These are phyloP conservation scores for Breviolum minutum DNA, from an alignment of 73 alveolate species.

Conservation along the genomic window DNA sequence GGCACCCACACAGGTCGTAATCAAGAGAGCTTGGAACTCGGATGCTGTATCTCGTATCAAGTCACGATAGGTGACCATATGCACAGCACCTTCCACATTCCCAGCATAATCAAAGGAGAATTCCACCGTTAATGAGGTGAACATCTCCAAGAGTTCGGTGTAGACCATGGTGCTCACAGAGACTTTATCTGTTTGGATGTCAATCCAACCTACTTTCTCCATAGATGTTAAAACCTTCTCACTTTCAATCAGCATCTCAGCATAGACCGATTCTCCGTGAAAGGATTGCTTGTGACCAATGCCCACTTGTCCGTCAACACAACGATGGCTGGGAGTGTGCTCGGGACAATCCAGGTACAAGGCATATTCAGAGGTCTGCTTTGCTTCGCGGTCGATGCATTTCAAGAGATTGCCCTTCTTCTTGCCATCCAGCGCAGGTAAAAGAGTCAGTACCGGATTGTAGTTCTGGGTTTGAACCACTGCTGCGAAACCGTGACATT, in stretches of 20 bases:
- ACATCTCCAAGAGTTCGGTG: constrained; percentile 24
- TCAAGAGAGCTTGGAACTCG: background rate
- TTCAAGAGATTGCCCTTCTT: background rate
- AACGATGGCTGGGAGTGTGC: too few relatives aligned
- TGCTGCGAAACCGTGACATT: background rate
- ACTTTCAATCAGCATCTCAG: background rate
- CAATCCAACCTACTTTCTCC: background rate
- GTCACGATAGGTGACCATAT: background rate
- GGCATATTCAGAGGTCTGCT: background rate
- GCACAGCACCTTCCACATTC: background rate
- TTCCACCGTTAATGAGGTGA: constrained; percentile 48
- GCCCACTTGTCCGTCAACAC: background rate
- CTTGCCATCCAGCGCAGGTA: constrained; percentile 35
- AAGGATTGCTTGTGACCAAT: background rate
- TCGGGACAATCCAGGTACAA: constrained; percentile 48
- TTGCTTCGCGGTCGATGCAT: background rate
- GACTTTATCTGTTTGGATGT: too few relatives aligned
- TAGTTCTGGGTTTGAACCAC: background rate
- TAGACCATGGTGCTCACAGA: constrained; percentile 41
- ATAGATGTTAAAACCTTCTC: background rate
- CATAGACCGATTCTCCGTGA: background rate
- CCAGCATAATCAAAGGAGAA: background rate
- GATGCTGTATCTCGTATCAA: background rate
- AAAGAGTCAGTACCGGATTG: background rate
- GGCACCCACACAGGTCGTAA: background rate